Conservation (phyloP, 352 stramenopile species). For the Globisporangium radiosum region DNA sequence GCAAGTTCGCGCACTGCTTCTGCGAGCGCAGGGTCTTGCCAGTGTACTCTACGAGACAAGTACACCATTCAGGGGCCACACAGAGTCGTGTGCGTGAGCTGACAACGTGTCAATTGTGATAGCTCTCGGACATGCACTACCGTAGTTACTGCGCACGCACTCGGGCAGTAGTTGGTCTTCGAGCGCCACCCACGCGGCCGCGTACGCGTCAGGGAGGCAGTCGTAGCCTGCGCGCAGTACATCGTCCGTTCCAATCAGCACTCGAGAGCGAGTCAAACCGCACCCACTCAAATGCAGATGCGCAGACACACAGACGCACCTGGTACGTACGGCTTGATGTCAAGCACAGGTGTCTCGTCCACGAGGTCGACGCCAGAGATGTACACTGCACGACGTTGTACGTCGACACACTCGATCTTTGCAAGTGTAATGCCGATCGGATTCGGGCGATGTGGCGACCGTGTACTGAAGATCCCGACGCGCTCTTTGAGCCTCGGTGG, state of each 20-base stretch:
- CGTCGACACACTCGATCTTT: slow-evolving; percentile 82
- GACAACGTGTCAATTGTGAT: no score
- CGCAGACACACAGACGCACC: slow-evolving; percentile 17
- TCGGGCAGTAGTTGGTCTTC: slow-evolving; percentile 24
- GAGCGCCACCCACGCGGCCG: slow-evolving; percentile 36
- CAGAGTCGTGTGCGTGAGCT: no score
- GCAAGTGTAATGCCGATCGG: slow-evolving; percentile 90
- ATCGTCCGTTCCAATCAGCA: background rate
- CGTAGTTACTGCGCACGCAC: slow-evolving; percentile 16
- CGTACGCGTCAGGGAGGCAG: slow-evolving; percentile 33
- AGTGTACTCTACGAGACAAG: slow-evolving; percentile 29
- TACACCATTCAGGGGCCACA: no score
- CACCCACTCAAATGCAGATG: background rate
- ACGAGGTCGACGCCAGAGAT: slow-evolving; percentile 90
- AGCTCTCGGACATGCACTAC: no score
- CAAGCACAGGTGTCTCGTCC: slow-evolving; percentile 95
- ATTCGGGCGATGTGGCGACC: slow-evolving; percentile 96
- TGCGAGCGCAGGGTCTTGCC: slow-evolving; percentile 23
- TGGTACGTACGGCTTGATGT: slow-evolving; percentile 98
- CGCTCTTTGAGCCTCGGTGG: slow-evolving; percentile 65
- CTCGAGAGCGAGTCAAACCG: no score
- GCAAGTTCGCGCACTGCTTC: slow-evolving; percentile 27
- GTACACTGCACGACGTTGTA: slow-evolving; percentile 46
- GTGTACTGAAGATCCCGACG: slow-evolving; percentile 93
- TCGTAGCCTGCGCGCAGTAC: slow-evolving; percentile 28